Evolutionary conservation across 192 early-diverging fungal species (phyloP).

Genomic region (Backusella liffmaniae): DNA sequence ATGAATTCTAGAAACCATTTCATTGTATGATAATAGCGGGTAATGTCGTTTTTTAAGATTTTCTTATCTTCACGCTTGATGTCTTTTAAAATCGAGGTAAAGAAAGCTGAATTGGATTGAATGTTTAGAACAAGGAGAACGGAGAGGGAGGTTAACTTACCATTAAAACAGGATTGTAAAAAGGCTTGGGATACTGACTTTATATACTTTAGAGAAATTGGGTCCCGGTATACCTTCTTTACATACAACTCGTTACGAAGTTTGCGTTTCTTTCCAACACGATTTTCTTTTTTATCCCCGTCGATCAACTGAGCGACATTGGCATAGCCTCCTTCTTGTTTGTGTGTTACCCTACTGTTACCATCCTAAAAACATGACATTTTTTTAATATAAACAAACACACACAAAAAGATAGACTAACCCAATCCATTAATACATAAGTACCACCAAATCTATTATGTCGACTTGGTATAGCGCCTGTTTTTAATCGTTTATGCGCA

Average conservation of each 20-base stretch:
- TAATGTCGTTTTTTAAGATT: slow-evolving; percentile 39
- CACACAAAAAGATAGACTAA: neutral
- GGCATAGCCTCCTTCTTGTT: slow-evolving; percentile 39
- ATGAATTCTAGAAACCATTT: slow-evolving; percentile 40
- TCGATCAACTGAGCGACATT: slow-evolving; percentile 36
- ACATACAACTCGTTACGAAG: slow-evolving; percentile 8
- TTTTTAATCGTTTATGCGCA: neutral
- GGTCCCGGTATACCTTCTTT: slow-evolving; percentile 3
- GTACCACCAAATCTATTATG: slow-evolving; percentile 73
- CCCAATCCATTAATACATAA: slow-evolving; percentile 48
- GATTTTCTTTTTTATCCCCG: slow-evolving; percentile 29
- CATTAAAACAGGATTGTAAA: slow-evolving; percentile 47
- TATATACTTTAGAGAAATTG: slow-evolving; percentile 8
- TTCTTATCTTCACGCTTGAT: slow-evolving; percentile 41
- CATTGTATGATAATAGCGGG: slow-evolving; percentile 40
- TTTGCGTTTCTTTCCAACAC: slow-evolving; percentile 32
- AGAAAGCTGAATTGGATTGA: slow-evolving; percentile 27
- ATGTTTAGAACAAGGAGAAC: neutral
- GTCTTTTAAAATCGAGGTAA: slow-evolving; percentile 36
- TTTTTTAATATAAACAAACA: neutral
- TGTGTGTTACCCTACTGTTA: slow-evolving; percentile 35
- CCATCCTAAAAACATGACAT: slow-evolving; percentile 30
- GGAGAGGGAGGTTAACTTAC: slow-evolving; percentile 16
- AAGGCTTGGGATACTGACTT: slow-evolving; percentile 30
- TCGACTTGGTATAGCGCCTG: slow-evolving; percentile 34